phyloP scores from a whole-genome alignment of 2,329 filamentous ascomycete species.

The Aspergillus sp. region DNA sequence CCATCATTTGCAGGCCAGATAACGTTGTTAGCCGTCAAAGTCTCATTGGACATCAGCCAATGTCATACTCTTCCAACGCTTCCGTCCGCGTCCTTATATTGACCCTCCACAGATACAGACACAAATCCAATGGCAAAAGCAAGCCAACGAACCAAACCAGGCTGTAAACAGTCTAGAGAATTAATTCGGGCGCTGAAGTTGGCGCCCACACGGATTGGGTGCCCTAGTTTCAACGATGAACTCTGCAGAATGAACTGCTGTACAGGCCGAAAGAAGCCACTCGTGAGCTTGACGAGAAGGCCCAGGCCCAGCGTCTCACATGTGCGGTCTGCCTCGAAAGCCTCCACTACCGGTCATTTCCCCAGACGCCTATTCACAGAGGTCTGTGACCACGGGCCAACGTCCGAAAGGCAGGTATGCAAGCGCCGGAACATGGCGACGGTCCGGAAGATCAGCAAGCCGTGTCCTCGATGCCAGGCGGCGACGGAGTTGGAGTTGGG shows the following conservation, averaged over 20 bases:
- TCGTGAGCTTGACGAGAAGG: neutral
- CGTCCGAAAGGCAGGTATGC: slow-evolving; percentile 7
- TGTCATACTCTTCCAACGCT: no score
- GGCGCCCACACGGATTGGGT: no score
- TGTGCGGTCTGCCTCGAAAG: slow-evolving; percentile 9
- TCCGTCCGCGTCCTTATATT: no score
- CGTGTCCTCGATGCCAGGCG: slow-evolving; percentile 8
- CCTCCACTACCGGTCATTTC: slow-evolving; percentile 4
- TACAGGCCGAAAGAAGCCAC: neutral
- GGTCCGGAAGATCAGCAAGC: slow-evolving; percentile 5
- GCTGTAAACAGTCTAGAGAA: no score
- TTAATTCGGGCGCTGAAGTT: no score
- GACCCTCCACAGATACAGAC: no score
- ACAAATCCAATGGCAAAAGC: no score
- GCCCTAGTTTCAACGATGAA: slow-evolving; percentile 1
- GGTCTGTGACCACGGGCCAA: slow-evolving; percentile 8
- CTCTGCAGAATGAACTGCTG: neutral
- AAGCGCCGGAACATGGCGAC: slow-evolving; percentile 3
- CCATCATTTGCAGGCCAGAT: no score
- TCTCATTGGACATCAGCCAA: no score
- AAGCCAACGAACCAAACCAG: no score
- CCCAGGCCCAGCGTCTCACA: neutral
- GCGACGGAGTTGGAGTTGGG: slow-evolving; percentile 7
- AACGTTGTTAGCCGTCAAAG: no score
- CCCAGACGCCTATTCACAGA: slow-evolving; percentile 8